Base-by-base conservation (phyloP, 441 rosid genomes). In the Pelargonium cotyledonis region DNA sequence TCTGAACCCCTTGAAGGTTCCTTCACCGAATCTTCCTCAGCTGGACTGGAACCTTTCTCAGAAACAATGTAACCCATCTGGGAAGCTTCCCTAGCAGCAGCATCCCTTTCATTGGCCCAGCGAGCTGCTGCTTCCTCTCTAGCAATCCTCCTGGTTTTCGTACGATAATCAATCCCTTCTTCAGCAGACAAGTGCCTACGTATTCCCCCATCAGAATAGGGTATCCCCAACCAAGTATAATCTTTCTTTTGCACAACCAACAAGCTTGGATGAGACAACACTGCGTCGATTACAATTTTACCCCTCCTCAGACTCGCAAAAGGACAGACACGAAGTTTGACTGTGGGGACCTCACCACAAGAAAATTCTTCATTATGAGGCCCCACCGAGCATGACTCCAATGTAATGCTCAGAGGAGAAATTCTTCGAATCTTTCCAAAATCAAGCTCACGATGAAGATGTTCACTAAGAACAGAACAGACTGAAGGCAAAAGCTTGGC, bases 141-240 rank as follows among this genome's bases (percentile, higher is more conserved):
- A 0, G 92, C 83, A 67, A 81, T 9, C 83, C 99, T 87, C 76
- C 96, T 88, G 76, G 86, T 83, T 80, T 86, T 89, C 7, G 99
- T 90, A 41, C 99, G 97, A 80, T 81, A 82, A 80, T 92, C 99
- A 80, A 95, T 90, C 73, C 99, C 99, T 81, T 95, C 99, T 73
- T 92, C 97, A 43, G 84, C 81, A 66, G 98, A 90, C 40, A 78
- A 81, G 77, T 80, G 98, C 75, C 83, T 83, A 63, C 76, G 90
- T 26, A 79, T 67, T 80, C 80, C 72, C 61, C 73, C 82, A 68
- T 92, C 99, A 57, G 88, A 80, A 1, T 78, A 67, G 23, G 98
- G 97, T 80, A 95, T 79, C 23, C 99, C 99, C 72, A 95, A 78
- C 99, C 99, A 95, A 51, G 93, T 83, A 76, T 79, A 89, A 80